phyloP scores from a whole-genome alignment of 1,139 yeast genomes.

The Suhomyces kunorum region DNA sequence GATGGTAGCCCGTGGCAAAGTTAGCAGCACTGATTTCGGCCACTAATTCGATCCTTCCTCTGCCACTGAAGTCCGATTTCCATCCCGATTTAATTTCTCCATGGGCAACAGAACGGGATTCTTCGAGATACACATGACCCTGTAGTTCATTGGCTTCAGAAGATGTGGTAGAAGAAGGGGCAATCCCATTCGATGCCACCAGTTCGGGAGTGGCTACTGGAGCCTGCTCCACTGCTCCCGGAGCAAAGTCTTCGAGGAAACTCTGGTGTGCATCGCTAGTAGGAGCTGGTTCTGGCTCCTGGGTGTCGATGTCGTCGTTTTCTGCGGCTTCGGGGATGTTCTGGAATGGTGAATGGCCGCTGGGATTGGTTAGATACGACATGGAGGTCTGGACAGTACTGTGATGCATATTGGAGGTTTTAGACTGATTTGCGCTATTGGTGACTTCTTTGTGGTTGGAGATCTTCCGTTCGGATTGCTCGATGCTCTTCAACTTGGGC shows the following conservation, averaged over 20 bases:
- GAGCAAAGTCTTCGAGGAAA: slow-evolving; percentile 12
- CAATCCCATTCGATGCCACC: background rate
- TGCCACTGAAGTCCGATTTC: slow-evolving; percentile 84
- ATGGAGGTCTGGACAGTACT: slow-evolving; percentile 41
- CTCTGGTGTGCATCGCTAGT: slow-evolving; percentile 16
- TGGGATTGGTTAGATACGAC: slow-evolving; percentile 19
- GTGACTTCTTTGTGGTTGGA: slow-evolving; percentile 17
- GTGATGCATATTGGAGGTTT: slow-evolving; percentile 34
- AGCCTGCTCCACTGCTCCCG: slow-evolving; percentile 22
- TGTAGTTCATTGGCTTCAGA: slow-evolving; percentile 19
- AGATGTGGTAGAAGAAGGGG: slow-evolving; percentile 4
- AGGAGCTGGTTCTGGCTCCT: slow-evolving; percentile 13
- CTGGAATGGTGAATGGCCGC: slow-evolving; percentile 12
- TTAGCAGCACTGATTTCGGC: slow-evolving; percentile 64
- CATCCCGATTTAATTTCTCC: slow-evolving; percentile 90
- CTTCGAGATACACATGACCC: slow-evolving; percentile 61
- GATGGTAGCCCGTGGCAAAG: slow-evolving; percentile 57
- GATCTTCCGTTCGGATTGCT: slow-evolving; percentile 41
- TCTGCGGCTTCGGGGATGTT: slow-evolving; percentile 3
- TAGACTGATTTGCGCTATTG: slow-evolving; percentile 9
- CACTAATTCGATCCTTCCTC: slow-evolving; percentile 75
- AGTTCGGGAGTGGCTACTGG: slow-evolving; percentile 28
- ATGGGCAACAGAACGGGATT: slow-evolving; percentile 65
- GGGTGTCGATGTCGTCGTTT: slow-evolving; percentile 7
- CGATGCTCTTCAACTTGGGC: slow-evolving; percentile 47